Percentiles rank a stretch among this genome's conserved stretches.
phyloP scores from a whole-genome alignment of 805 yeast genomes.

The Kluyveromyces nonfermentans region DNA sequence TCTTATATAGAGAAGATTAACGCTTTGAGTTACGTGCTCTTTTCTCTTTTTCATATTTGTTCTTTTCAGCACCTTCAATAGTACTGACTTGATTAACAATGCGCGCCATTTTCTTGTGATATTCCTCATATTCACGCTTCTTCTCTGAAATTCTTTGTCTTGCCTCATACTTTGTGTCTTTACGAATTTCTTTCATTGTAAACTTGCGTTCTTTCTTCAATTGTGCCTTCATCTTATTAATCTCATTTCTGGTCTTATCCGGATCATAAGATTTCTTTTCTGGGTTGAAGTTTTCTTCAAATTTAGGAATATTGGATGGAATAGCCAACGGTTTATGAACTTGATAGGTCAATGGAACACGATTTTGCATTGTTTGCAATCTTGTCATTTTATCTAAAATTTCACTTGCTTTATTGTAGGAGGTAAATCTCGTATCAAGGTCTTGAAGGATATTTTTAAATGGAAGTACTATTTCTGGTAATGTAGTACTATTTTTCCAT shows the following conservation, averaged over 20 bases:
- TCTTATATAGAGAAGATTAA: conserved; percentile 8
- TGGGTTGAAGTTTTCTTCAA: conserved; percentile 93
- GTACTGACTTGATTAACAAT: conserved; percentile 82
- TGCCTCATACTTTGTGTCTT: conserved; percentile 78
- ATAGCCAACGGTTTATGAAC: conserved; percentile 77
- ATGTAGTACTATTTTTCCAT: conserved; percentile 58
- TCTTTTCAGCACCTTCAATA: conserved; percentile 91
- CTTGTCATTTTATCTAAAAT: conserved; percentile 39
- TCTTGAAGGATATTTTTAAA: conserved; percentile 36
- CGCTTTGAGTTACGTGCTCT: conserved; percentile 46
- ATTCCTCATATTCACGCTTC: conserved; percentile 63
- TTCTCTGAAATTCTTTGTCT: conserved; percentile 75
- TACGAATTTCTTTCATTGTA: conserved; percentile 82
- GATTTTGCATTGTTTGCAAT: conserved; percentile 41
- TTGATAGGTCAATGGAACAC: conserved; percentile 72
- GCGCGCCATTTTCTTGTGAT: conserved; percentile 83
- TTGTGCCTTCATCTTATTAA: conserved; percentile 72
- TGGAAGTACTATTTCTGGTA: conserved; percentile 48
- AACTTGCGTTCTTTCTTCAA: conserved; percentile 87
- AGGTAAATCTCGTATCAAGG: conserved; percentile 31
- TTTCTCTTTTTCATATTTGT: conserved; percentile 83
- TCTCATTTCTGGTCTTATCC: conserved; percentile 71
- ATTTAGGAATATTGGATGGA: conserved; percentile 79
- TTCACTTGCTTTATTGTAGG: conserved; percentile 26
- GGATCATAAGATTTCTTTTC: conserved; percentile 87